phyloP scores from a whole-genome alignment of 2,329 filamentous ascomycete genomes.

The Pseudogymnoascus pannorum region DNA sequence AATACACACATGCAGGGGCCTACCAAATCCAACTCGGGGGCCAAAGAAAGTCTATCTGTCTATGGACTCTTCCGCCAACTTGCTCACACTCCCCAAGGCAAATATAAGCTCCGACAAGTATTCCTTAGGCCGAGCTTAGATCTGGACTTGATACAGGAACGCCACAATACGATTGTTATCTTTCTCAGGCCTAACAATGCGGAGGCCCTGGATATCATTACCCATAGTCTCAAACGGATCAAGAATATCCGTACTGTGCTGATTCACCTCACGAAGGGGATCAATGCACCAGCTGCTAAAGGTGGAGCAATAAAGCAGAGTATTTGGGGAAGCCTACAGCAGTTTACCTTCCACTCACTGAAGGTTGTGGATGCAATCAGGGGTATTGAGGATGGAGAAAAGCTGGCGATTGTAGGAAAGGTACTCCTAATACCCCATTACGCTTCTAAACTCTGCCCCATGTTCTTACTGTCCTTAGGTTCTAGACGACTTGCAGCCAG shows the following conservation, averaged over 20 bases:
- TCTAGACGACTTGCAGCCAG: conserved; percentile 50
- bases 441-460: background rate
- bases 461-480: conserved; percentile 35
- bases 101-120: conserved; percentile 62
- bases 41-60: conserved; percentile 75
- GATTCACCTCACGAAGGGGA: conserved; percentile 67
- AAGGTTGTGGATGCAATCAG: conserved; percentile 59
- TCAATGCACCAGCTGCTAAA: conserved; percentile 41
- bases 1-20: conserved; percentile 71
- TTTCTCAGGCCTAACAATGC: conserved; percentile 64
- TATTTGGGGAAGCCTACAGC: conserved; percentile 63
- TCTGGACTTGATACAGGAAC: conserved; percentile 57
- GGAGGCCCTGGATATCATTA: conserved; percentile 46
- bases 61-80: conserved; percentile 75
- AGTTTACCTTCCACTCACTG: conserved; percentile 66
- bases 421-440: conserved; percentile 28
- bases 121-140: conserved; percentile 75
- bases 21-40: conserved; percentile 49
- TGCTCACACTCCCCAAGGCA: conserved; percentile 73
- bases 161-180: conserved; percentile 61
- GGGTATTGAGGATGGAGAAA: conserved; percentile 47
- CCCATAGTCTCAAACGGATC: conserved; percentile 58
- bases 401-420: conserved; percentile 46
- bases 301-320: conserved; percentile 46
- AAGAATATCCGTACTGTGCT: conserved; percentile 68